phyloP scores from a whole-genome alignment of 495 filamentous ascomycete species.

The Neurospora sublineolata region DNA sequence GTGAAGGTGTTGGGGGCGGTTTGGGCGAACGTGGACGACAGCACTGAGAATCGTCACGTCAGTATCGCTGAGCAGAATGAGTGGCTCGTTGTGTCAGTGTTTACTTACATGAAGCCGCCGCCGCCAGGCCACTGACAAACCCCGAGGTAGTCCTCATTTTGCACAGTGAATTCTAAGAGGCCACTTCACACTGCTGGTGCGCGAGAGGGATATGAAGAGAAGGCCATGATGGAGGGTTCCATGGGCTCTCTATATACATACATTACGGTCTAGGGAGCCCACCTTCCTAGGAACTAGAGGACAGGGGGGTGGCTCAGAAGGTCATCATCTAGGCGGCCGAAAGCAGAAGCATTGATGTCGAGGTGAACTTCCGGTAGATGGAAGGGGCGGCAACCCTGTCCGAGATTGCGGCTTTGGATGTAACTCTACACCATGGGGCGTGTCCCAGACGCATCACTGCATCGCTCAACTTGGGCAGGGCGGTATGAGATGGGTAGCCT shows the following conservation, averaged over 20 bases:
- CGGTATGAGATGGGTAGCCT: neutral
- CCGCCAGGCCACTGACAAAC: slow-evolving; percentile 17
- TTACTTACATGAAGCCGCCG: slow-evolving; percentile 19
- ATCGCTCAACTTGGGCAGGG: neutral
- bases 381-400: slow-evolving; percentile 17
- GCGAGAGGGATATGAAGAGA: neutral
- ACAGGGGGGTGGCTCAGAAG: neutral
- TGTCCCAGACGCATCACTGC: neutral
- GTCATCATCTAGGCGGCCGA: neutral
- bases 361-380: slow-evolving; percentile 11
- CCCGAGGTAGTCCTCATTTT: slow-evolving; percentile 16
- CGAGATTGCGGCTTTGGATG: slow-evolving; percentile 17
- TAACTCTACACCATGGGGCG: slow-evolving; percentile 4
- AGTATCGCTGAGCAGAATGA: neutral
- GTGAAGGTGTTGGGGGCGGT: slow-evolving; percentile 23
- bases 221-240: slow-evolving; percentile 2
- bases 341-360: neutral
- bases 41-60: slow-evolving; percentile 6
- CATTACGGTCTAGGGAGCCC: neutral
- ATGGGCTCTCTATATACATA: slow-evolving; percentile 1
- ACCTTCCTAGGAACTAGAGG: neutral
- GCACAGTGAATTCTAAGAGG: neutral
- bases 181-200: slow-evolving; percentile 4
- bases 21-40: slow-evolving; percentile 19
- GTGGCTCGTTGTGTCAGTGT: neutral